Percentiles rank a stretch among this genome's conserved stretches.
Conservation (phyloP, 2,329 filamentous ascomycete species). For the Ambrosiella xylebori region DNA sequence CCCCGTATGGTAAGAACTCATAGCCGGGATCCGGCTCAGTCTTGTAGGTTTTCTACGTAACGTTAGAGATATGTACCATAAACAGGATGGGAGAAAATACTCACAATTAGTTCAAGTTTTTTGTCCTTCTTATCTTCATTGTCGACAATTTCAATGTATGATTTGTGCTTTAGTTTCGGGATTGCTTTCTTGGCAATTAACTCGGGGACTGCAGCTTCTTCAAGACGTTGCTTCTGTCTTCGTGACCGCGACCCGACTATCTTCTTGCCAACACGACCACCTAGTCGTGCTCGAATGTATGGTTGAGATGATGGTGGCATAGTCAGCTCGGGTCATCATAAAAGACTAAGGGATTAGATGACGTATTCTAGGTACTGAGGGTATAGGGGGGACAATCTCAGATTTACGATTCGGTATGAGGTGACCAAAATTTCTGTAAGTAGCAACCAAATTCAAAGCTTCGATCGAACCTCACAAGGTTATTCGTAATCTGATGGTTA, state of each 20-base stretch:
- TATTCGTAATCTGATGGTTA: too few relatives aligned
- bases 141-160: constrained; percentile 47
- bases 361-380: too few relatives aligned
- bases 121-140: constrained; percentile 44
- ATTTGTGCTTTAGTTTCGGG: constrained; percentile 38
- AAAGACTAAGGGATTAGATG: background rate
- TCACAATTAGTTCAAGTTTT: constrained; percentile 45
- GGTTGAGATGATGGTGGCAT: background rate
- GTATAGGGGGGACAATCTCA: too few relatives aligned
- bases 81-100: background rate
- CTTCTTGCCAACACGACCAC: background rate
- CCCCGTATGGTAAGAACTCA: constrained; percentile 44
- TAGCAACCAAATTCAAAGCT: too few relatives aligned
- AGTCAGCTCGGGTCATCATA: background rate
- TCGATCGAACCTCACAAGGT: too few relatives aligned
- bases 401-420: too few relatives aligned
- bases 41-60: constrained; percentile 32
- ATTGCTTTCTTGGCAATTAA: constrained; percentile 23
- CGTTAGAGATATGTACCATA: constrained; percentile 11
- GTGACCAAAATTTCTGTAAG: too few relatives aligned
- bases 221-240: background rate
- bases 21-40: constrained; percentile 40
- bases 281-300: background rate
- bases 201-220: background rate
- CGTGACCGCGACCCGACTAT: background rate